These are phyloP conservation scores for Cenchrus fungigraminus DNA, from an alignment of 176 grass and related monocot genomes.

Conservation along the genomic window DNA sequence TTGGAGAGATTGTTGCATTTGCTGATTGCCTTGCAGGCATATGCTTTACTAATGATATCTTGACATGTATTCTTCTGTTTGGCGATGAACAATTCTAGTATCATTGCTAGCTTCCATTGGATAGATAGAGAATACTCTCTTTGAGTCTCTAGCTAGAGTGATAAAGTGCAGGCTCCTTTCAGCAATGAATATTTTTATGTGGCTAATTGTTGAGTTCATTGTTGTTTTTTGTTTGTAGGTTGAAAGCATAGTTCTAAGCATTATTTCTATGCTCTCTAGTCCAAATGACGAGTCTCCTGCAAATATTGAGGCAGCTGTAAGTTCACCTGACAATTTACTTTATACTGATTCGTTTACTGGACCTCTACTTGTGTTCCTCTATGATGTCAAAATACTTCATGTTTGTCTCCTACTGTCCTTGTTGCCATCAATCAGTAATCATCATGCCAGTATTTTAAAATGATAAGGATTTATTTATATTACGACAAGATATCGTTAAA, in stretches of 20 bases:
- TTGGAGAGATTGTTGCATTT: background rate
- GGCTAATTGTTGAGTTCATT: background rate
- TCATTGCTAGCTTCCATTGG: slow-evolving; percentile 7
- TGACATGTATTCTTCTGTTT: slow-evolving; percentile 1
- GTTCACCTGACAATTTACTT: slow-evolving; percentile 44
- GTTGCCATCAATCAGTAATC: background rate
- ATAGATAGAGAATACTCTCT: slow-evolving; percentile 11
- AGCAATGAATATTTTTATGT: background rate
- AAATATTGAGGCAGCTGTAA: slow-evolving; percentile 94
- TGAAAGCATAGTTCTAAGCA: slow-evolving; percentile 94
- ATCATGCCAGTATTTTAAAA: background rate
- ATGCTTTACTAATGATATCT: background rate
- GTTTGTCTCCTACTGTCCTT: background rate
- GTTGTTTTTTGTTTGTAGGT: slow-evolving; percentile 54
- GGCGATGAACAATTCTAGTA: background rate
- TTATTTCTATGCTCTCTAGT: slow-evolving; percentile 95
- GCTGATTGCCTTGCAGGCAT: background rate
- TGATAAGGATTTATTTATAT: background rate
- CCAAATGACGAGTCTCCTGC: slow-evolving; percentile 90
- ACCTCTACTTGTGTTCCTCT: background rate
- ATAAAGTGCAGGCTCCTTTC: background rate
- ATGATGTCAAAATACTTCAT: background rate
- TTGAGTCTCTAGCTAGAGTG: background rate
- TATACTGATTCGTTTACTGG: background rate
- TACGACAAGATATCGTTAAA: background rate